Evolutionary conservation across 2,329 filamentous ascomycete species (phyloP), one percentile per base, ranked within the genome.

Genomic region (Clonostachys solani): DNA sequence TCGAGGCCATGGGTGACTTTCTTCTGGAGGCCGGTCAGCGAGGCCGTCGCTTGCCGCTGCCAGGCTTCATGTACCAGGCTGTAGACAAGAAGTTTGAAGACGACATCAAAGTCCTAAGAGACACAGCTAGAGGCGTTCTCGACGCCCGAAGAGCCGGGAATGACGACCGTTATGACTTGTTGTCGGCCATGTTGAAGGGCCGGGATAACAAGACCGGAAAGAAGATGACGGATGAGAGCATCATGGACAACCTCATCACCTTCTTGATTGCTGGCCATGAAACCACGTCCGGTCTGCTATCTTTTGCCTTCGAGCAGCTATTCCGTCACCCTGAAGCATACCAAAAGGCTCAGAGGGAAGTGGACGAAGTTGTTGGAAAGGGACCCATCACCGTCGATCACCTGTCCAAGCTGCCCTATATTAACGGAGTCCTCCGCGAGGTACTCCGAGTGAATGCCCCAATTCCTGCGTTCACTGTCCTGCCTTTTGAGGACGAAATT

Each of bases 241-340:
- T 87, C 52, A 72, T 79, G 33, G 74, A 84, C 58, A 87, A 89
- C 53, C 77, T 88, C 67, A 80, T 85, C 47, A 87, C 83, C 0
- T 87, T 87, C 54, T 63, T 87, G n/a, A 80, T 83, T 52, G 81
- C 81, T 43, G 58, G 83, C 6, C 83, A 86, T 54, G 84, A 87
- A 52, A 88, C 84, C 0, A 83, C 84, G 0, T 77, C 78, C 5
- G 82, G 82, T 5, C 63, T 83, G 7, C 61, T 87, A n/a, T 75
- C 80, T 2, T 87, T 84, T 53, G 62, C 74, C 1, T 75, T 84
- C 48, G 82, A 80, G 57, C 74, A 80, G 50, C 66, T 88, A 3
- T 58, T 84, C 42, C 81, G 80, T 54, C 71, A 81, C 53, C 81
- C 81, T 0, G 69, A 74, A 3, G 68, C 69, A 2, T 77, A 81